These are phyloP conservation scores for Sugiyamaella xylanicola DNA, from an alignment of 1,139 yeast species.

Conservation along the genomic window DNA sequence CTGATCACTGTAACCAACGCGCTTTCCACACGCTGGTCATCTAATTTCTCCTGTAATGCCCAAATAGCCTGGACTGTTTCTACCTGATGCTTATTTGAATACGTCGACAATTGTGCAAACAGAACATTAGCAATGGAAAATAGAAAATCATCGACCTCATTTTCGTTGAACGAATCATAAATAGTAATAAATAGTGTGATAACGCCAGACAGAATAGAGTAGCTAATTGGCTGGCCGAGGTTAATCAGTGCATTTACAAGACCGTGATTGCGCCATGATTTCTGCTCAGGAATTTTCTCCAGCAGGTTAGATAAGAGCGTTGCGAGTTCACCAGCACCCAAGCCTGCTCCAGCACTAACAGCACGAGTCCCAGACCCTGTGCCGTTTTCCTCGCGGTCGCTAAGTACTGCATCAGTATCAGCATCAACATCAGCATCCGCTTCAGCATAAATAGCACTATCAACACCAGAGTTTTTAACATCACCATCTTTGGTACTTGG, in stretches of 20 bases:
- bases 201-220: conserved; percentile 49
- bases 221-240: conserved; percentile 29
- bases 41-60: conserved; percentile 41
- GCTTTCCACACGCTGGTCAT: conserved; percentile 43
- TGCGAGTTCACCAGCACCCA: conserved; percentile 40
- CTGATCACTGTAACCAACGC: conserved; percentile 41
- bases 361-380: too few species aligned
- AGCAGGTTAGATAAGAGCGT: conserved; percentile 49
- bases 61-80: conserved; percentile 58
- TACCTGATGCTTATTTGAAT: conserved; percentile 57
- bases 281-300: conserved; percentile 52
- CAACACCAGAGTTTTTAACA: too few species aligned
- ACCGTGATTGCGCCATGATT: conserved; percentile 39
- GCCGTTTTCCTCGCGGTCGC: too few species aligned
- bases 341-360: neutral
- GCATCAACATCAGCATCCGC: neutral
- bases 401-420: too few species aligned
- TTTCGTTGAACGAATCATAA: conserved; percentile 31
- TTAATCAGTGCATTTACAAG: conserved; percentile 44
- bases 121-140: conserved; percentile 18
- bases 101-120: conserved; percentile 22
- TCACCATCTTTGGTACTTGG: too few species aligned
- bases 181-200: conserved; percentile 50
- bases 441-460: too few species aligned
- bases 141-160: conserved; percentile 33